phyloP scores from a whole-genome alignment of 1,284 basidiomycete species.

The Uromyces viciae-fabae region DNA sequence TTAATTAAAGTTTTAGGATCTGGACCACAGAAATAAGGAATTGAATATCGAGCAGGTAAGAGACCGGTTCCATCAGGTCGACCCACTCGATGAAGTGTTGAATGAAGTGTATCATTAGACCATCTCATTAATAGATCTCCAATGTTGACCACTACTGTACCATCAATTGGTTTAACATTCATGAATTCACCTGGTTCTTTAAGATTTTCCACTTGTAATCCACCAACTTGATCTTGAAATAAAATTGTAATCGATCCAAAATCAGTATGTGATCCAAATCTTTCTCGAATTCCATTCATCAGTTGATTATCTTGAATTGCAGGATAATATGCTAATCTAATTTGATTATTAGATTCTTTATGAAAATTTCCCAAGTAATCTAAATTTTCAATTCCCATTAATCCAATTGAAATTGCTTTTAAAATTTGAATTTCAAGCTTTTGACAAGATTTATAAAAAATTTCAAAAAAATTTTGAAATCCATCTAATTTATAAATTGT shows the following conservation, averaged over 20 bases:
- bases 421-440: conserved; percentile 59
- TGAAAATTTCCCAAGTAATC: conserved; percentile 60
- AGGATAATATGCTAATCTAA: conserved; percentile 64
- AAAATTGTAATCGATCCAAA: conserved; percentile 63
- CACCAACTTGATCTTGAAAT: conserved; percentile 63
- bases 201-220: conserved; percentile 64
- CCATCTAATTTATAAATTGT: conserved; percentile 58
- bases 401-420: conserved; percentile 61
- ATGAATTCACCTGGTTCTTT: conserved; percentile 59
- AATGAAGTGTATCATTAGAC: conserved; percentile 64
- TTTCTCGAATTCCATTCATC: conserved; percentile 57
- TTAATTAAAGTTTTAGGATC: conserved; percentile 59
- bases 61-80: conserved; percentile 58
- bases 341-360: conserved; percentile 61
- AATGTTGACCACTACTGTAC: conserved; percentile 63
- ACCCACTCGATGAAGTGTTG: conserved; percentile 63
- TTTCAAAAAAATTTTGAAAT: conserved; percentile 60
- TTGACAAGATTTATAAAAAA: conserved; percentile 60
- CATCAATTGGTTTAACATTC: conserved; percentile 60
- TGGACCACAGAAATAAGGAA: conserved; percentile 60
- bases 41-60: conserved; percentile 61
- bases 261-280: conserved; percentile 64
- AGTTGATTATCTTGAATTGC: conserved; percentile 49
- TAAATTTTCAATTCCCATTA: conserved; percentile 56
- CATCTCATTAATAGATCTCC: conserved; percentile 65